These are phyloP conservation scores for Candida odintsovae DNA, from an alignment of 805 yeast genomes.

Conservation along the genomic window DNA sequence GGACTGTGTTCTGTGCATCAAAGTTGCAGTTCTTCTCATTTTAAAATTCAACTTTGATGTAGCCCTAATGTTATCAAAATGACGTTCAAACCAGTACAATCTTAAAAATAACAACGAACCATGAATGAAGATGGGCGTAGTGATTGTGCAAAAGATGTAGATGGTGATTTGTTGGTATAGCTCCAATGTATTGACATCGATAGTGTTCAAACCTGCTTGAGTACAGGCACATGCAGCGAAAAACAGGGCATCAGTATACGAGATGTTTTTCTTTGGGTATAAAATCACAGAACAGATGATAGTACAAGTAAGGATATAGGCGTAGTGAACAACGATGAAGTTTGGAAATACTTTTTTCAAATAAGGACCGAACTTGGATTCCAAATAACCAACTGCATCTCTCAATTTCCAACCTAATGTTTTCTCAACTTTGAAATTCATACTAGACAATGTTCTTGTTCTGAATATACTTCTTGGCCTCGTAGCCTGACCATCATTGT, in stretches of 20 bases:
- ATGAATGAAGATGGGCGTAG: conserved; percentile 89
- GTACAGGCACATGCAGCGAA: conserved; percentile 73
- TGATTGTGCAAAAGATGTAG: conserved; percentile 53
- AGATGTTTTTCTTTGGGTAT: conserved; percentile 61
- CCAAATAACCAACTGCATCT: conserved; percentile 29
- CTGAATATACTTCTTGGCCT: conserved; percentile 1
- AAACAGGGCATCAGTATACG: conserved; percentile 77
- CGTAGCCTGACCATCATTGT: not conserved
- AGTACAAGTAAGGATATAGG: conserved; percentile 55
- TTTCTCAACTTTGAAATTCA: conserved; percentile 23
- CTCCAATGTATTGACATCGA: conserved; percentile 55
- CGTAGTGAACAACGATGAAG: conserved; percentile 60
- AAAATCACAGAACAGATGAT: conserved; percentile 69
- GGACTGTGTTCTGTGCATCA: conserved; percentile 45
- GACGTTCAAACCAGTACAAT: conserved; percentile 82
- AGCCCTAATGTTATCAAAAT: conserved; percentile 75
- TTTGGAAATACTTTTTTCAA: conserved; percentile 35
- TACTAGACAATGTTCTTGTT: conserved; percentile 9
- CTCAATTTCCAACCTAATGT: conserved; percentile 34
- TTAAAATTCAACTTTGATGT: conserved; percentile 73
- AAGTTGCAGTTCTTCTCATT: conserved; percentile 75
- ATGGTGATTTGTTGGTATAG: conserved; percentile 78
- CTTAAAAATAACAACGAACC: conserved; percentile 71
- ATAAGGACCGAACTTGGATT: conserved; percentile 28
- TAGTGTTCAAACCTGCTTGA: conserved; percentile 88